A percentile compares a stretch with the other conserved stretches of the same genome.
Conservation (phyloP, 2,329 filamentous ascomycete genomes). For the Penicillium oxalicum region DNA sequence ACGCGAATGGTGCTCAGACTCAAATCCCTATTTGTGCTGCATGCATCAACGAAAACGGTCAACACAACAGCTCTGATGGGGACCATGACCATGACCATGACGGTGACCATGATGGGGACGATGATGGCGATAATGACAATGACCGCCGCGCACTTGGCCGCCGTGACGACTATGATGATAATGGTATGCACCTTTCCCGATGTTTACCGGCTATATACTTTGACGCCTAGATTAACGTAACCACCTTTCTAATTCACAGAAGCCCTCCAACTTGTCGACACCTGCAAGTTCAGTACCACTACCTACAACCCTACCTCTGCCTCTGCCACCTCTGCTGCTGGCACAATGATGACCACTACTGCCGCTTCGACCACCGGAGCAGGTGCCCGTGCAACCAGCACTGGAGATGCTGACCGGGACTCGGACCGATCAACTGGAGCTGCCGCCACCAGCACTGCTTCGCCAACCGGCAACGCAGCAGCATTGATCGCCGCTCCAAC, state of each 20-base stretch:
- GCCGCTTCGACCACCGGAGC: conserved; percentile 6
- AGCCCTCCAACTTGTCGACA: conserved; percentile 27
- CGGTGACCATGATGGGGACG: conserved; percentile 6
- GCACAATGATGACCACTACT: conserved; percentile 7
- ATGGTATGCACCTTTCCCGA: conserved; percentile 16
- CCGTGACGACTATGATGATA: conserved; percentile 15
- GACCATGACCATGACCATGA: conserved; percentile 16
- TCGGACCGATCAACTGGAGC: background rate
- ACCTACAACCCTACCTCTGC: conserved; percentile 22
- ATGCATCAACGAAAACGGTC: conserved; percentile 26
- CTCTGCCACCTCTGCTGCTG: background rate
- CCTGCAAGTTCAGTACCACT: conserved; percentile 25
- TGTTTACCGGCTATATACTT: background rate
- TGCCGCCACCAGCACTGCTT: conserved; percentile 4
- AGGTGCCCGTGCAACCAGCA: conserved; percentile 2
- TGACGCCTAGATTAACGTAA: conserved; percentile 5
- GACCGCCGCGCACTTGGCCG: no score
- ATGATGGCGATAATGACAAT: no score
- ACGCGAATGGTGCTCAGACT: conserved; percentile 21
- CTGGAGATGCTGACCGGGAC: background rate
- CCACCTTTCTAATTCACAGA: conserved; percentile 11
- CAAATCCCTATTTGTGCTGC: conserved; percentile 29
- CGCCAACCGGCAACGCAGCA: conserved; percentile 12
- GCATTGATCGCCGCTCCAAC: conserved; percentile 6
- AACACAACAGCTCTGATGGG: conserved; percentile 2